Evolutionary conservation across 202 grass and related monocot genomes (phyloP).

Genomic region (Schoenoplectus tabernaemontani): DNA sequence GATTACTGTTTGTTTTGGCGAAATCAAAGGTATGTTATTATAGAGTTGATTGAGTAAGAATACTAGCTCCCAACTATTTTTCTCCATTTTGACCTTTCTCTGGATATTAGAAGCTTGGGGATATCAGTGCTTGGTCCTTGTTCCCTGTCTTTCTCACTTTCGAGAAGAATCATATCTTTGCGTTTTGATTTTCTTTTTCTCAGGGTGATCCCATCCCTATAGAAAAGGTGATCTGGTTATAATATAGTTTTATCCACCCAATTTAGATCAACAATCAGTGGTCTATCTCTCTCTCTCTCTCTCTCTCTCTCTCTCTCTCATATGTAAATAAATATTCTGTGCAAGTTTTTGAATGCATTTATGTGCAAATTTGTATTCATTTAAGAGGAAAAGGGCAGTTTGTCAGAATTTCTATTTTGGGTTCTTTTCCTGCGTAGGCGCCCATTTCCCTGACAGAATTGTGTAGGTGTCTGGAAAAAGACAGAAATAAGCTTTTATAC

Average conservation of each 20-base stretch:
- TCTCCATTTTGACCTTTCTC: neutral
- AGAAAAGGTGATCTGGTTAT: no score
- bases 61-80: neutral
- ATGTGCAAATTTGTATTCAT: neutral
- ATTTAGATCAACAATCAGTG: conserved; percentile 3
- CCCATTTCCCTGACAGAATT: conserved; percentile 17
- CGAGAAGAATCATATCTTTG: neutral
- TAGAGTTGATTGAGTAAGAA: neutral
- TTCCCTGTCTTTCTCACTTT: neutral
- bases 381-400: conserved; percentile 6
- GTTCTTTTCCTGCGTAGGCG: conserved; percentile 6
- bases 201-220: neutral
- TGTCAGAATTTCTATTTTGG: conserved; percentile 20
- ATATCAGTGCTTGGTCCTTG: neutral
- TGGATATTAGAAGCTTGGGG: neutral
- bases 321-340: neutral
- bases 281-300: no score
- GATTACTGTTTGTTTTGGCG: neutral
- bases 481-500: conserved; percentile 25
- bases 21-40: neutral
- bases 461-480: conserved; percentile 13
- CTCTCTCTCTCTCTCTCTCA: neutral
- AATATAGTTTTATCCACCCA: neutral
- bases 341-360: neutral
- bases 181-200: neutral